phyloP scores from a whole-genome alignment of 2,329 filamentous ascomycete species.

The Helicocarpus griseus region DNA sequence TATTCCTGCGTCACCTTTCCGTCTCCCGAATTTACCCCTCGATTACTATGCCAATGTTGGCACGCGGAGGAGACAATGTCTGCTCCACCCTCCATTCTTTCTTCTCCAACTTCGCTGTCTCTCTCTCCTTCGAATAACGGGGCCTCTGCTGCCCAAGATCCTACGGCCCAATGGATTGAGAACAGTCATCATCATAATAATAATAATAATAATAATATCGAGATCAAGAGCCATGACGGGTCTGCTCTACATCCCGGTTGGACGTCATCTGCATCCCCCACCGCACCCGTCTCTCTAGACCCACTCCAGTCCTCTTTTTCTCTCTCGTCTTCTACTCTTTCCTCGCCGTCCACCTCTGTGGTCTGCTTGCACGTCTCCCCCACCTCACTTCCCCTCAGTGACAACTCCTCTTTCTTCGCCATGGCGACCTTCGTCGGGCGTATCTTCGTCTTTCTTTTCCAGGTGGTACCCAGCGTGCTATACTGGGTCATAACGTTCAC shows the following conservation, averaged over 20 bases:
- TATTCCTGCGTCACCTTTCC: no score
- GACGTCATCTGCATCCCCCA: conserved; percentile 3
- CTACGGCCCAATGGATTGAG: background rate
- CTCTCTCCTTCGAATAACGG: background rate
- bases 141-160: background rate
- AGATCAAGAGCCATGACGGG: background rate
- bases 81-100: background rate
- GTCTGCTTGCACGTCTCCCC: conserved; percentile 5
- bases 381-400: conserved; percentile 2
- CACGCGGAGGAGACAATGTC: background rate
- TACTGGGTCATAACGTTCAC: conserved; percentile 79
- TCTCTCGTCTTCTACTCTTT: background rate
- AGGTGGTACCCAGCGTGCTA: conserved; percentile 47
- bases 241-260: background rate
- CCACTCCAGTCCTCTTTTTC: background rate
- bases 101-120: background rate
- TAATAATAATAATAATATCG: no score
- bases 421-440: conserved; percentile 11
- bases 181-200: background rate
- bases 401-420: conserved; percentile 4
- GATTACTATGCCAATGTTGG: background rate
- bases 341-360: conserved; percentile 3
- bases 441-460: conserved; percentile 38
- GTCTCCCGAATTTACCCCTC: background rate
- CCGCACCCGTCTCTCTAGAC: background rate